These are phyloP conservation scores for Calonectria hawksworthii DNA, from an alignment of 2,329 filamentous ascomycete genomes.

Conservation along the genomic window DNA sequence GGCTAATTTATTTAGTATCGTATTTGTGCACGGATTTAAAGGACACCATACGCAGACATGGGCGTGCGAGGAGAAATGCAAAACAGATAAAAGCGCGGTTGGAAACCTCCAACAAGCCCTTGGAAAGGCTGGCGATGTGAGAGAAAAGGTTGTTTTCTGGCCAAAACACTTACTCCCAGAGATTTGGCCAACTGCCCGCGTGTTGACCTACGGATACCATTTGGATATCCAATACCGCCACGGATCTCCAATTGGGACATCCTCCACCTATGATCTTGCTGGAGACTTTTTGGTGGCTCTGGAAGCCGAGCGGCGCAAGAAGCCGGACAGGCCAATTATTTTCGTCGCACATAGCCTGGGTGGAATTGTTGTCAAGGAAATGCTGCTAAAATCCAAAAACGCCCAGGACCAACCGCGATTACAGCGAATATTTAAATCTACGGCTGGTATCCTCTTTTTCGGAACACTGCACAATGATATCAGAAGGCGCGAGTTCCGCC, in stretches of 20 bases:
- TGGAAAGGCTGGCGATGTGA: background rate
- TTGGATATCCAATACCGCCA: slow-evolving; percentile 45
- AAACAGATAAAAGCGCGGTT: background rate
- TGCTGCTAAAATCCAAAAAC: slow-evolving; percentile 39
- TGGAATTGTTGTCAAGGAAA: slow-evolving; percentile 51
- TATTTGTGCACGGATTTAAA: background rate
- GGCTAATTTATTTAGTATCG: background rate
- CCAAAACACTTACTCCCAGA: slow-evolving; percentile 40
- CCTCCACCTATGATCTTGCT: slow-evolving; percentile 50
- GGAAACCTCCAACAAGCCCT: background rate
- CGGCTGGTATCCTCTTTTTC: background rate
- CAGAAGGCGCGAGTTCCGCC: background rate
- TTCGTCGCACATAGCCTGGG: slow-evolving; percentile 53
- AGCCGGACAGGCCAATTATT: slow-evolving; percentile 42
- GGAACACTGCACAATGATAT: background rate
- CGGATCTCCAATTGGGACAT: slow-evolving; percentile 41
- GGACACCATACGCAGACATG: background rate
- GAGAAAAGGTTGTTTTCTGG: slow-evolving; percentile 29
- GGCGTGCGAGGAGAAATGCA: background rate
- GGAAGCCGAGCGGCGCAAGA: slow-evolving; percentile 45
- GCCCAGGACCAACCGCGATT: slow-evolving; percentile 43
- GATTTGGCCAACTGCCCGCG: slow-evolving; percentile 39
- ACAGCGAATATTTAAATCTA: slow-evolving; percentile 35
- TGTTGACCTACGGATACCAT: slow-evolving; percentile 50
- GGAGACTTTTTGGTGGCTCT: slow-evolving; percentile 51